phyloP scores from a whole-genome alignment of 805 yeast genomes.

The Candida tammaniensis region DNA sequence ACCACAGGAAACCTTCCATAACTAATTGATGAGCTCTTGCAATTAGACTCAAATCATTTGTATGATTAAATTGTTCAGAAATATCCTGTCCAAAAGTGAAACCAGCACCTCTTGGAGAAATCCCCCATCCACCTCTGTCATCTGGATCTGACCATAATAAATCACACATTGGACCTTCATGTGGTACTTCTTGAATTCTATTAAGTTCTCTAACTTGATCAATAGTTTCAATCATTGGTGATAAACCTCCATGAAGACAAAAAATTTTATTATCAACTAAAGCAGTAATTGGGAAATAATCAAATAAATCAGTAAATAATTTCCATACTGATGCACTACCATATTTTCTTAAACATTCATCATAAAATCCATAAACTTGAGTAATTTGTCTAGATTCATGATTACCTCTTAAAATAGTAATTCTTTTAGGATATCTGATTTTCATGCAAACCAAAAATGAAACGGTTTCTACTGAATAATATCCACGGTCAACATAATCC shows the following conservation, averaged over 20 bases:
- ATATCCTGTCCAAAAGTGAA: slow-evolving; percentile 97
- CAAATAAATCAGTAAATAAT: slow-evolving; percentile 85
- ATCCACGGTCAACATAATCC: slow-evolving; percentile 87
- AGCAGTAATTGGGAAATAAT: slow-evolving; percentile 91
- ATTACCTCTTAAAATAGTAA: slow-evolving; percentile 89
- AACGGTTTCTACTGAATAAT: slow-evolving; percentile 89
- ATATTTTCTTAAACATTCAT: slow-evolving; percentile 90
- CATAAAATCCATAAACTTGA: slow-evolving; percentile 94
- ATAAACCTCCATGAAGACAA: slow-evolving; percentile 91
- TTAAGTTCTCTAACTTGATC: slow-evolving; percentile 90
- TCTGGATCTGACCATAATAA: slow-evolving; percentile 96
- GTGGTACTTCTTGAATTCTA: slow-evolving; percentile 94
- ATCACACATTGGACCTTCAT: slow-evolving; percentile 98
- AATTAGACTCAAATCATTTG: slow-evolving; percentile 76
- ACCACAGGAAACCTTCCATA: slow-evolving; percentile 97
- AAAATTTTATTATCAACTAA: slow-evolving; percentile 86
- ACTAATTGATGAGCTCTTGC: slow-evolving; percentile 96
- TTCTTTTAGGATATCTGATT: slow-evolving; percentile 86
- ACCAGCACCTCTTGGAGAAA: slow-evolving; percentile 97
- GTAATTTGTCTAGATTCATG: slow-evolving; percentile 96
- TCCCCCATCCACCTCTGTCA: slow-evolving; percentile 98
- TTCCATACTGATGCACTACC: slow-evolving; percentile 95
- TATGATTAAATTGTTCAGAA: slow-evolving; percentile 89
- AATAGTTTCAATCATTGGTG: slow-evolving; percentile 90
- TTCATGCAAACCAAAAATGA: slow-evolving; percentile 86